Percentiles rank a stretch among this genome's conserved stretches.
Conservation (phyloP, 768 basidiomycete genomes). For the Amanita rimosa region DNA sequence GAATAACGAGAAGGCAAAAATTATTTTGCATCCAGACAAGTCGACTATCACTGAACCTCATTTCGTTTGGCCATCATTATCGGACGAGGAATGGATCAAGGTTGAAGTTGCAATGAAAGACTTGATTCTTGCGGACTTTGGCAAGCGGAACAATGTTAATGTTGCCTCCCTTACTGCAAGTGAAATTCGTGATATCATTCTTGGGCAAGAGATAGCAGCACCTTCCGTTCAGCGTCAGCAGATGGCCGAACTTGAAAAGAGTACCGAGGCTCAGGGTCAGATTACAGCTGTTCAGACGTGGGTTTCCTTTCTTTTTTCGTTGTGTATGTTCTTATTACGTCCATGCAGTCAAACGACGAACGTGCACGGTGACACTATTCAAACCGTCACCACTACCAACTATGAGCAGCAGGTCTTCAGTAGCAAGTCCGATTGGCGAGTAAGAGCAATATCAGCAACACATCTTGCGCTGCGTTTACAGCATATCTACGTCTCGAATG, state of each 20-base stretch:
- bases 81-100: conserved; percentile 97
- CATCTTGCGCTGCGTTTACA: conserved; percentile 93
- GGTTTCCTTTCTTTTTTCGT: conserved; percentile 12
- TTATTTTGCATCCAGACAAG: conserved; percentile 95
- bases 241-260: conserved; percentile 98
- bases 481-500: conserved; percentile 98
- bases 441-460: conserved; percentile 94
- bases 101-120: conserved; percentile 99
- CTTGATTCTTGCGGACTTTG: conserved; percentile 94
- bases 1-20: conserved; percentile 99
- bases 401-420: conserved; percentile 99
- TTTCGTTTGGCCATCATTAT: conserved; percentile 92
- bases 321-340: conserved; percentile 8
- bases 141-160: conserved; percentile 98
- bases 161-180: conserved; percentile 94
- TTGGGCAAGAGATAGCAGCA: conserved; percentile 97
- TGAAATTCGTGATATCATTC: conserved; percentile 96
- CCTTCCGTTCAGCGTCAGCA: conserved; percentile 96
- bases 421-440: conserved; percentile 99
- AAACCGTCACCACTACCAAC: conserved; percentile 92
- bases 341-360: conserved; percentile 79
- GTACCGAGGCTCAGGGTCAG: conserved; percentile 86
- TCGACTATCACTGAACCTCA: conserved; percentile 94
- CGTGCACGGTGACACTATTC: conserved; percentile 92
- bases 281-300: conserved; percentile 92